Evolutionary conservation across 768 basidiomycete genomes (phyloP), one percentile per base, ranked within the genome.

Genomic region (Mycena metata): DNA sequence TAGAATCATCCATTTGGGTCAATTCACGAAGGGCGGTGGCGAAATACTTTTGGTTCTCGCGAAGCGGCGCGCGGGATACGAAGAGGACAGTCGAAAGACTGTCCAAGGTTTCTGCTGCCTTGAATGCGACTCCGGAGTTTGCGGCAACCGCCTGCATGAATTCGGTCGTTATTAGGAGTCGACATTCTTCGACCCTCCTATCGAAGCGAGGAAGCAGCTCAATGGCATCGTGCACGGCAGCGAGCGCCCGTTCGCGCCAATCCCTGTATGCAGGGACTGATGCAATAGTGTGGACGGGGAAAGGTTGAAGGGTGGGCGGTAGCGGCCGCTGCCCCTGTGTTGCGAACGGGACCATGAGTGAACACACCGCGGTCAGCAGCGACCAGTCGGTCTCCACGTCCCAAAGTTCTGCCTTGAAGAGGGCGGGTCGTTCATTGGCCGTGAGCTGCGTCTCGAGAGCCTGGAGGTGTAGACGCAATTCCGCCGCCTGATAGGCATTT

Each of bases 131-230:
- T 23, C 21, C 45, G 0, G 35, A 33, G n/a, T 49, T 33, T 17
- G 16, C 63, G 17, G 56, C 30, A 19, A 26, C 30, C 30, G 42
- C 43, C 50, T 66, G 54, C 36, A 72, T 41, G 17, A 72, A 72
- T 50, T 72, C 67, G 1, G 58, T 39, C 16, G 60, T 36, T 26
- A 72, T 63, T 1, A 43, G 64, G 3, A 72, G 56, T 10, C 70
- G 70, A 12, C 60, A 67, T 15, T 72, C 67, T 16, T 66, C 70
- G 12, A 69, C 30, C 11, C 67, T 42, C 24, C 50, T 54, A n/a
- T 72, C 63, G 49, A 72, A 36, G 42, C 60, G 58, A 3, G 59
- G 63, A 33, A 61, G 33, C 8, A 72, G 26, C 24, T 65, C 49
- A 19, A 62, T 35, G 2, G 60, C 67, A 15, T 54, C 9, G 5